Percentiles rank a stretch among this genome's conserved stretches.
Conservation (phyloP, 2,329 filamentous ascomycete genomes). For the Trichoderma polysporum region DNA sequence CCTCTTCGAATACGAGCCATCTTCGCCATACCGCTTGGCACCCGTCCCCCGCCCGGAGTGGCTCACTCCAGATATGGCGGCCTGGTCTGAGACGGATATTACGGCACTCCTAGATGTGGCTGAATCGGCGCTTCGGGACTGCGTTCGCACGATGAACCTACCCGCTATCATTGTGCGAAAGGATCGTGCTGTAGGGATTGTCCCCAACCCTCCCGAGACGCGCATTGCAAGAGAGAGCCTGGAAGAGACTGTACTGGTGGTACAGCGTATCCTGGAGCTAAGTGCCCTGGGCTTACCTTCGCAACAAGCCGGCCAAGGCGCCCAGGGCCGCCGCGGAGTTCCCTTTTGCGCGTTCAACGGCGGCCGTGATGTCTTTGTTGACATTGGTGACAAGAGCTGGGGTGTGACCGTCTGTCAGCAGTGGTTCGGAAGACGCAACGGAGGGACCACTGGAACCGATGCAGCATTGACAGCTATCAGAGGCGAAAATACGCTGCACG, state of each 20-base stretch:
- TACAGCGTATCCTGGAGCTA: conserved; percentile 88
- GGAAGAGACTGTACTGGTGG: conserved; percentile 92
- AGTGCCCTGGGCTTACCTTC: conserved; percentile 53
- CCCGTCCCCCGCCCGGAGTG: conserved; percentile 66
- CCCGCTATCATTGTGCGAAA: conserved; percentile 82
- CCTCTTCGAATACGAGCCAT: conserved; percentile 74
- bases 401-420: conserved; percentile 89
- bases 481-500: conserved; percentile 81
- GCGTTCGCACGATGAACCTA: conserved; percentile 74
- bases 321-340: conserved; percentile 42
- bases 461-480: conserved; percentile 48
- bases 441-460: conserved; percentile 8
- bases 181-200: conserved; percentile 79
- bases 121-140: conserved; percentile 79
- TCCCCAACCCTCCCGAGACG: conserved; percentile 60
- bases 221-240: conserved; percentile 83
- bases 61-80: conserved; percentile 75
- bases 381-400: conserved; percentile 97
- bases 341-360: conserved; percentile 99
- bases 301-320: conserved; percentile 28
- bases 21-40: conserved; percentile 64
- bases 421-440: conserved; percentile 65
- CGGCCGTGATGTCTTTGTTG: conserved; percentile 95
- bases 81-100: conserved; percentile 77
- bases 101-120: conserved; percentile 81